Conservation (phyloP, 73 alveolate species). For the Blepharisma japonicum region DNA sequence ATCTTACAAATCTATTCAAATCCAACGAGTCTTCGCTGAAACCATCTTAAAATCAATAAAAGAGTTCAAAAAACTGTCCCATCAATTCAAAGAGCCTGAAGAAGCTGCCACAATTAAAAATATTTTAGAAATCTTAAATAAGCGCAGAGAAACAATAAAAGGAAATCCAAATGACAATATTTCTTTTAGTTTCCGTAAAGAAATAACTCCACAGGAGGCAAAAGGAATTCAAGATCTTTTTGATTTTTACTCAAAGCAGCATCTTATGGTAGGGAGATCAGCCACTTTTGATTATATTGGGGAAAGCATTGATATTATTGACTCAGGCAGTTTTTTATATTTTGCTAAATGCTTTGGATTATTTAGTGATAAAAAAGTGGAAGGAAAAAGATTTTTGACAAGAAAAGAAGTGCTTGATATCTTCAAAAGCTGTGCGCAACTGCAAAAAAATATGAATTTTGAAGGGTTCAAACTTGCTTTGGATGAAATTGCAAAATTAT, state of each 20-base stretch:
- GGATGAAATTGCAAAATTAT: slow-evolving; percentile 22
- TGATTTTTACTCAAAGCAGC: slow-evolving; percentile 11
- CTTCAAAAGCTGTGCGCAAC: background rate
- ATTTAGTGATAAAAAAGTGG: background rate
- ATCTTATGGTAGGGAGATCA: background rate
- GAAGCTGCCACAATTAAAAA: background rate
- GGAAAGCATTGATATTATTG: slow-evolving; percentile 20
- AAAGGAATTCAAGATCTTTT: slow-evolving; percentile 10
- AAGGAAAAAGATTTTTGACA: background rate
- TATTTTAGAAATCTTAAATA: background rate
- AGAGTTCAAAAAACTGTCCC: background rate
- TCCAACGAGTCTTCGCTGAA: too few species aligned
- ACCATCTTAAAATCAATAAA: slow-evolving; percentile 9
- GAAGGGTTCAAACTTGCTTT: slow-evolving; percentile 4
- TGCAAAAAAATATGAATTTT: slow-evolving; percentile 14
- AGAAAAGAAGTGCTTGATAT: background rate
- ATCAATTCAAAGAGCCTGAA: slow-evolving; percentile 8
- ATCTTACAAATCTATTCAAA: too few species aligned
- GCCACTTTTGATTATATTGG: slow-evolving; percentile 25
- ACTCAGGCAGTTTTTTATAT: background rate
- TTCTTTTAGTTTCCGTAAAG: background rate
- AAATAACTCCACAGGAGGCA: background rate
- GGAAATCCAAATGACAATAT: background rate
- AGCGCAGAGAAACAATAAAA: slow-evolving; percentile 1
- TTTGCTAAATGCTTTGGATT: background rate